Base-by-base conservation (phyloP, 2,329 filamentous ascomycete genomes). In the Sporothrix schenckii region DNA sequence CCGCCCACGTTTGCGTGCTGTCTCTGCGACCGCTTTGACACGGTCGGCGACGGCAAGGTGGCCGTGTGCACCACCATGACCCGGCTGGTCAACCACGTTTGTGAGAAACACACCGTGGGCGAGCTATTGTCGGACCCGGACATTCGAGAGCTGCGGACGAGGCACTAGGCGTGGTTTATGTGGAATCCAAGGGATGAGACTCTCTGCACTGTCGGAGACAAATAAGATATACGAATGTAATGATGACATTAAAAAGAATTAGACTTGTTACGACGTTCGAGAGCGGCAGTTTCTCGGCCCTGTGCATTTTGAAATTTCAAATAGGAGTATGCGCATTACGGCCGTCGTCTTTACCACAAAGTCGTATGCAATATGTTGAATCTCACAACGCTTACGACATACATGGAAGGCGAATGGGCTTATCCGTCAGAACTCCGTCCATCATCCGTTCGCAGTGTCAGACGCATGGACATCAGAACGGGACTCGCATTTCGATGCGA, bases 51-150 rank as follows among this genome's bases (percentile, higher is more conserved):
- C 16, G 47, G 58, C 30, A 27, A 49, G 13, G 69, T 73, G 54
- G 74, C 76, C 4, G 50, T 80, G 2, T 80, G 76, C 52, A 69
- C 72, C 63, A 72, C 72, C 3, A 77, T 78, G 49, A 73, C 76
- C 54, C 72, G 75, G 5, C 71, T 80, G 50, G 77, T 80, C 6
- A 75, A 75, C 58, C 79, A 80, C 68, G 75, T 80, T 13, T 72
- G 72, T 6, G 73, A 73, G 50, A 70, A 69, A 66, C 77, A 78
- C 67, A 70, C 65, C 10, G 68, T 76, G 1, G 41, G 41, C 7
- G 77, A 78, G 72, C 75, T 76, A 47, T 61, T 74, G 54, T 66
- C 54, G 2, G 77, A 78, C 53, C 66, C 72, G 1, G 77, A 78
- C 65, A 75, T 78, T 5, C 71, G 68, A 11, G 75, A 76, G 63